Base-by-base conservation (phyloP, 257 asterid species). In the Pogostemon cablin region DNA sequence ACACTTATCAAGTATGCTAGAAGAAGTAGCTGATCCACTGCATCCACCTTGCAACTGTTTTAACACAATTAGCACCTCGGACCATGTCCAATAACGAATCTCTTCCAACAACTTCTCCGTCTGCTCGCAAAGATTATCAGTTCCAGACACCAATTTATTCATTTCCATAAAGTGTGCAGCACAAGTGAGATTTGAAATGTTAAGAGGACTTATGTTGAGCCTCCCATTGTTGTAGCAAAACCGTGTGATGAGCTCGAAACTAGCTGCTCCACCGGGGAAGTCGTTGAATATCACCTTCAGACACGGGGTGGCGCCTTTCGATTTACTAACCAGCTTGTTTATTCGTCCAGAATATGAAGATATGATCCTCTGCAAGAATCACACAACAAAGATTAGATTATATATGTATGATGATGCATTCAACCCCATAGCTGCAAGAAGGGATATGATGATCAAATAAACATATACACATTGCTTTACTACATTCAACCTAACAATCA, bases 251-350 rank as follows among this genome's bases (percentile, higher is more conserved):
- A 81, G 85, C 89, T 90, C 97, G 61, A 92, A 92, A 69, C 80
- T 79, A 9, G 83, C 83, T 44, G 96, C 84, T 79, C 98, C 98
- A 40, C 97, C 98, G 0, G 98, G 98, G 42, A 92, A 90, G 72
- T 86, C 93, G 25, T 88, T 81, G 87, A 86, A 86, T 60, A 92
- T 81, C 75, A 90, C 88, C 91, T 90, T 92, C 17, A 85, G 71
- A 70, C 72, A 74, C 1, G 59, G 69, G 0, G 69, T 40, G 32
- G 34, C 70, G 3, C 81, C 83, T 77, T 83, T 80, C 5, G 92
- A 78, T 78, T 83, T 86, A 4, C 84, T 41, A 1, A 92, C 67
- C 65, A 92, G 42, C 59, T 75, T 82, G 9, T 68, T 75, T 37
- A 92, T 84, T 67, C 81, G 86, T 62, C 86, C 88, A 0, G 93